A percentile compares a stretch with the other conserved stretches of the same genome.
These are phyloP conservation scores for Ichthyophonus hoferi DNA, from an alignment of 208 protist species.

Conservation along the genomic window DNA sequence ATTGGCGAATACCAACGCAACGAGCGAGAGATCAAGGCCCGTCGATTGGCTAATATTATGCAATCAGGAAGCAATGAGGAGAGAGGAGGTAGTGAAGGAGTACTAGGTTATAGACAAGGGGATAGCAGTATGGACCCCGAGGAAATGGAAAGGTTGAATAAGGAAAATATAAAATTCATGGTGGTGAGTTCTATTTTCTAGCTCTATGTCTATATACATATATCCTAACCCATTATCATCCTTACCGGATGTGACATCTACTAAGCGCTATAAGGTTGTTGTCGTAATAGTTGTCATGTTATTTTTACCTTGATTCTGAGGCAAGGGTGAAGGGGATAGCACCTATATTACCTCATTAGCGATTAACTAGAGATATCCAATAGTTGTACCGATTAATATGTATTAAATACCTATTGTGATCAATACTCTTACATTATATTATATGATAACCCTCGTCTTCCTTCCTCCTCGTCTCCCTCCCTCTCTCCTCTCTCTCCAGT, in stretches of 20 bases:
- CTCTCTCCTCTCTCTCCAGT: conserved; percentile 22
- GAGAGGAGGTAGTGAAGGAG: neutral
- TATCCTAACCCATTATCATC: too few relatives aligned
- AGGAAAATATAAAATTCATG: conserved; percentile 35
- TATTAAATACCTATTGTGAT: neutral
- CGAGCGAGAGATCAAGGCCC: neutral
- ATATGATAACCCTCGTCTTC: neutral
- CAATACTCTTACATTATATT: neutral
- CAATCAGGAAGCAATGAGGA: neutral
- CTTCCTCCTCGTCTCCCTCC: neutral
- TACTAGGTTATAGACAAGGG: neutral
- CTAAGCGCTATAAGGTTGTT: neutral
- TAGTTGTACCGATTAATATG: neutral
- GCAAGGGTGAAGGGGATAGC: too few relatives aligned
- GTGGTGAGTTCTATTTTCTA: too few relatives aligned
- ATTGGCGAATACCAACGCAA: conserved; percentile 31
- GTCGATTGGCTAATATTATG: neutral
- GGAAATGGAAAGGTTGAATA: conserved; percentile 1
- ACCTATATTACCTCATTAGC: too few relatives aligned
- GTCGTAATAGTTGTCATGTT: neutral
- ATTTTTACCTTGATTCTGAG: too few relatives aligned
- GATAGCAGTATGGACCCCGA: neutral
- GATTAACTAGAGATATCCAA: neutral
- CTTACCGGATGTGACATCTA: too few relatives aligned
- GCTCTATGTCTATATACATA: too few relatives aligned